Evolutionary conservation across 1,284 basidiomycete species (phyloP), one percentile per base, ranked within the genome.

Genomic region (Ceratobasidium sp.): DNA sequence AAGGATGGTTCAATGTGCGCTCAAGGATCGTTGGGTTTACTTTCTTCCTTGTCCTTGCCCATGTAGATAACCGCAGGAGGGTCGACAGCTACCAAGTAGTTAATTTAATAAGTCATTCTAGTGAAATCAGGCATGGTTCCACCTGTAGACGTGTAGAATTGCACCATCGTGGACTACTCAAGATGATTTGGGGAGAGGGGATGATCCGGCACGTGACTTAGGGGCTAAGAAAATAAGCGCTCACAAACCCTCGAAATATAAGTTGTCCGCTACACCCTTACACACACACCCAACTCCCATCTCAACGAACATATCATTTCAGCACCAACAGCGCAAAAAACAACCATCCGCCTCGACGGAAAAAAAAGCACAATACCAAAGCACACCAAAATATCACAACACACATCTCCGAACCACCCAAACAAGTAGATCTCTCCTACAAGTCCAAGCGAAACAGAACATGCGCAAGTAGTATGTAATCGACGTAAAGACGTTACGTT

Each of bases 41-140:
- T 98, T 87, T 97, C 96, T 78, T 94, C 91, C 85, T 99, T 99
- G 88, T 99, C 97, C 82, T 90, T 91, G 51, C 97, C 97, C 95
- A 98, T 97, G 85, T 97, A 98, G 77, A 98, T 88, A 25, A 86
- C 90, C 2, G 89, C 92, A 0, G 94, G 87, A 0, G 95, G 94
- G 49, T 88, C 84, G 7, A 87, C 84, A 11, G 83, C 86, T 84
- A 46, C 54, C 51, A 77, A 44, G 29, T 56, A 19, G 56, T 77
- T 32, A 79, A 59, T 64, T 43, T 49, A 29, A 44, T 1, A 17
- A 17, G 29, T 46, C 8, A 9, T 44, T 19, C 49, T 34, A 17
- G 34, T 69, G 29, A 34, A 40, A 43, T 34, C 11, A 15, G 1
- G 25, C 32, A 29, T 25, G 13, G 8, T 37, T 66, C 52, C 74